Base-by-base conservation (phyloP, 139 green algal genomes). In the Chlamydomonas sp. region DNA sequence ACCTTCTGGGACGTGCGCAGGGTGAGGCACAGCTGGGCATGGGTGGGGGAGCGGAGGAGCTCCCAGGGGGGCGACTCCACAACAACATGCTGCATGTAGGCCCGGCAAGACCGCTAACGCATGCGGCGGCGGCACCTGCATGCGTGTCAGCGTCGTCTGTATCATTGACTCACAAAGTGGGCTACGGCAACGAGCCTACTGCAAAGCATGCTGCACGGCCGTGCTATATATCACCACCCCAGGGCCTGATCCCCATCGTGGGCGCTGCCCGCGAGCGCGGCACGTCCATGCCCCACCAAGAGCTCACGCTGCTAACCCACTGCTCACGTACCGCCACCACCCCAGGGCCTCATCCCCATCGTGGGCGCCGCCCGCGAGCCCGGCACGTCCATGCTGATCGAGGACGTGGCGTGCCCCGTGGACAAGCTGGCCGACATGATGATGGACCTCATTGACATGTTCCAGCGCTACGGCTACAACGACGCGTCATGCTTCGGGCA, bases 401-500 rank as follows among this genome's bases (percentile, higher is more conserved):
- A 99, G 94, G 97, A 99, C 89, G 97, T 99, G 75, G 97, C 97
- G 12, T 99, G 97, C 94, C 96, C 97, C 15, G 96, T 98, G 85
- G 96, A 99, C 89, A 98, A 97, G 90, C 96, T 99, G 84, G 97
- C 93, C 2, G 95, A 96, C 90, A 99, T 99, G 97, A 99, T 97
- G 62, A 93, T 97, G 72, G 97, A 99, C 94, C 91, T 99, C n/a
- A 97, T 98, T 68, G 94, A 96, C 66, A 99, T 99, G 96, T 98
- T 98, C 85, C 83, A 97, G 89, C 91, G 92, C 63, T 94, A 95
- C 78, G 94, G 91, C 69, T 99, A 99, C 94, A 80, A 97, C 66
- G 97, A 99, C 84, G 97, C 97, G 63, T 99, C 96, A 63, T 98
- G 96, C 94, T 99, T 99, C 91, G 97, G 97, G 71, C 97, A 99